Percentiles rank a stretch among this genome's conserved stretches.
phyloP scores from a whole-genome alignment of 2,329 filamentous ascomycete species.

The Xylaria hypoxylon region DNA sequence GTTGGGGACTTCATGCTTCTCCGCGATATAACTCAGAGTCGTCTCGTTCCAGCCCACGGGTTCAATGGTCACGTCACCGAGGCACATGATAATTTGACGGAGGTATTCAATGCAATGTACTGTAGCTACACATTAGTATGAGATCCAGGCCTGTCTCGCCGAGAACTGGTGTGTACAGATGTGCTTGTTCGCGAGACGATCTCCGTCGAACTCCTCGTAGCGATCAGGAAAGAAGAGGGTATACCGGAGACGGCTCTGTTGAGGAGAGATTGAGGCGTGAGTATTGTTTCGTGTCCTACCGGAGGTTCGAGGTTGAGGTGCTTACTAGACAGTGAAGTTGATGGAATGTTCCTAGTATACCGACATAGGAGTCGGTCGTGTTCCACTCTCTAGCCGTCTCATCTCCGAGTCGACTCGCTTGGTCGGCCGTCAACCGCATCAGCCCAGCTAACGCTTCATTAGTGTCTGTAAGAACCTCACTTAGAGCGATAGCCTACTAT shows the following conservation, averaged over 20 bases:
- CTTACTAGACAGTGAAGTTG: slow-evolving; percentile 10
- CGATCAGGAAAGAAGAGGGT: slow-evolving; percentile 8
- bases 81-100: slow-evolving; percentile 2
- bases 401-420: neutral
- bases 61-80: slow-evolving; percentile 4
- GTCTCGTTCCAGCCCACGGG: slow-evolving; percentile 4
- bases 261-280: neutral
- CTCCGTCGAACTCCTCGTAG: slow-evolving; percentile 7
- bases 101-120: slow-evolving; percentile 11
- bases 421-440: neutral
- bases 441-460: neutral
- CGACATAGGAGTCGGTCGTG: slow-evolving; percentile 8
- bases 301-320: no score
- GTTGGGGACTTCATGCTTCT: neutral
- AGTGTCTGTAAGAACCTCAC: neutral
- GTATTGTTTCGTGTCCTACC: neutral
- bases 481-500: neutral
- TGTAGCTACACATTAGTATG: neutral
- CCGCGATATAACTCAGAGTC: neutral
- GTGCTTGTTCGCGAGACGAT: neutral
- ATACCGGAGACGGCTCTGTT: slow-evolving; percentile 6
- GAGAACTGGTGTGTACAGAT: neutral
- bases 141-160: neutral
- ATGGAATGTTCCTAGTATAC: slow-evolving; percentile 3
- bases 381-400: slow-evolving; percentile 4